Evolutionary conservation across 1,284 basidiomycete species (phyloP).

Genomic region (Bondarzewia mesenterica): DNA sequence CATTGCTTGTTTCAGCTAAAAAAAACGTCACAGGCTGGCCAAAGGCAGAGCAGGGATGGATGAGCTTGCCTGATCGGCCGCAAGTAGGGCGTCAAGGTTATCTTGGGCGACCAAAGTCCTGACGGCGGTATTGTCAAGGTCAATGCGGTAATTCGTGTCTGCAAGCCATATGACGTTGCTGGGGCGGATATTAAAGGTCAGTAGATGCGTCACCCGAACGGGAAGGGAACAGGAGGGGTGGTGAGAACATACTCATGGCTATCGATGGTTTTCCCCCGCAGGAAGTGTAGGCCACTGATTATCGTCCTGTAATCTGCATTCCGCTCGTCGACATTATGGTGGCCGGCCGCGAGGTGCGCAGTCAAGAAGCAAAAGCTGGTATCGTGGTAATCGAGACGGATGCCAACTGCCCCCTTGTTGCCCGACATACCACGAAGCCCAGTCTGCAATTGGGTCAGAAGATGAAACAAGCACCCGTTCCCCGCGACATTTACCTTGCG

Average conservation of each 20-base stretch:
- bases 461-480: neutral
- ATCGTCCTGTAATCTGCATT: constrained; percentile 94
- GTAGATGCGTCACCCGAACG: neutral
- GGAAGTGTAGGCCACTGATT: constrained; percentile 73
- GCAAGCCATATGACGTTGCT: constrained; percentile 91
- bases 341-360: constrained; percentile 93
- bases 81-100: constrained; percentile 68
- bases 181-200: too few relatives aligned
- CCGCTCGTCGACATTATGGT: constrained; percentile 82
- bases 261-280: constrained; percentile 81
- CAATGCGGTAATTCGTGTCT: constrained; percentile 93
- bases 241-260: constrained; percentile 73
- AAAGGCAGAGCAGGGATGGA: constrained; percentile 1
- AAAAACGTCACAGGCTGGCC: constrained; percentile 5
- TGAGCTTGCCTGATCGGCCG: constrained; percentile 72
- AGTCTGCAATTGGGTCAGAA: constrained; percentile 48
- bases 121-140: constrained; percentile 77
- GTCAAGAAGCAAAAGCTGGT: constrained; percentile 94
- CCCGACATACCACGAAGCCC: constrained; percentile 95
- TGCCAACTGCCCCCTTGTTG: constrained; percentile 93
- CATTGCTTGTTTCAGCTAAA: constrained; percentile 65
- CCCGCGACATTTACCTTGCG: constrained; percentile 60
- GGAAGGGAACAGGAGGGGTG: neutral
- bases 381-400: constrained; percentile 87
- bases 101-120: constrained; percentile 54